phyloP scores from a whole-genome alignment of 2,329 filamentous ascomycete species.

The Aspergillus sp. region DNA sequence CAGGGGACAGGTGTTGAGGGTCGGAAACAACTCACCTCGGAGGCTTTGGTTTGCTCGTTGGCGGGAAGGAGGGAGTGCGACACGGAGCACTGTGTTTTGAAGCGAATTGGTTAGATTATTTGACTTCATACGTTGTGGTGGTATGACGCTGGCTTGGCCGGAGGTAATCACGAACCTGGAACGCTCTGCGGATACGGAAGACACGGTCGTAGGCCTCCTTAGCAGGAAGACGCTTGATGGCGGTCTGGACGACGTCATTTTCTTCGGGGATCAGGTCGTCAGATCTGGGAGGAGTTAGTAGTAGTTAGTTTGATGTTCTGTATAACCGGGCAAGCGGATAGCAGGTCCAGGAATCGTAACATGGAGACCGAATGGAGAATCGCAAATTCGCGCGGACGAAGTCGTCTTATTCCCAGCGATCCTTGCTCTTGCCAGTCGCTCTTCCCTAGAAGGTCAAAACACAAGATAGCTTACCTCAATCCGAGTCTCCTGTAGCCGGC shows the following conservation, averaged over 20 bases:
- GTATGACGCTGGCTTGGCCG: not conserved
- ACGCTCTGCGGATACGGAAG: constrained; percentile 90
- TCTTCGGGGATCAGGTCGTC: constrained; percentile 96
- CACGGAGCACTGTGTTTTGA: constrained; percentile 50
- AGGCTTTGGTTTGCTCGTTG: constrained; percentile 59
- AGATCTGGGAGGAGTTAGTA: constrained; percentile 50
- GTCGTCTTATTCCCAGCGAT: not conserved
- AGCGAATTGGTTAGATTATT: constrained; percentile 14
- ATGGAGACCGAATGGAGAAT: not conserved
- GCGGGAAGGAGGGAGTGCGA: constrained; percentile 57
- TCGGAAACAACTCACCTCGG: constrained; percentile 46
- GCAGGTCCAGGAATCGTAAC: not conserved
- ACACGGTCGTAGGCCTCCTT: constrained; percentile 94
- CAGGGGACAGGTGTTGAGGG: constrained; percentile 15
- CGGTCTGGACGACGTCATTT: constrained; percentile 73
- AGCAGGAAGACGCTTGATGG: constrained; percentile 79
- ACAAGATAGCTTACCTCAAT: constrained; percentile 57
- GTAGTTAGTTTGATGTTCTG: constrained; percentile 1
- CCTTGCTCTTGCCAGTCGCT: constrained; percentile 1
- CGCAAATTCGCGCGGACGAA: not conserved
- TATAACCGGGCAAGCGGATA: constrained; percentile 8
- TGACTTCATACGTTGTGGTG: constrained; percentile 1
- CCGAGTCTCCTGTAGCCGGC: constrained; percentile 90
- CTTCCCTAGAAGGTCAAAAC: constrained; percentile 6
- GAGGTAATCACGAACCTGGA: constrained; percentile 56